Evolutionary conservation across 129 eudicot genomes (phyloP).

Genomic region (Gnaphalium uliginosum): DNA sequence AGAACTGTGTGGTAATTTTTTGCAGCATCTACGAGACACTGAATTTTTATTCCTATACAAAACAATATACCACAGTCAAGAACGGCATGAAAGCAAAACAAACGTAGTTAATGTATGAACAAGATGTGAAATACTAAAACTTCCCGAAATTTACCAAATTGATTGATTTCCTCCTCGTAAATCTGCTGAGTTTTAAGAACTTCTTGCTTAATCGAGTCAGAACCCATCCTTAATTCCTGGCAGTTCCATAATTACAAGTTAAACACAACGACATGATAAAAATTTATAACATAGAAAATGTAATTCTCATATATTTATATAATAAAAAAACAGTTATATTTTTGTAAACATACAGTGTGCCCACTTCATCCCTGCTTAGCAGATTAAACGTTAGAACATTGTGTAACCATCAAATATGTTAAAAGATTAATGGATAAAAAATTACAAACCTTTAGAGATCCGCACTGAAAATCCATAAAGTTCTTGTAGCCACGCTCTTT

Average conservation of each 20-base stretch:
- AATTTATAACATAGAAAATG: background rate
- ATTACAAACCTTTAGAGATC: slow-evolving; percentile 58
- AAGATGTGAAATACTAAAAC: background rate
- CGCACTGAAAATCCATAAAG: slow-evolving; percentile 60
- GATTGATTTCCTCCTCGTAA: slow-evolving; percentile 56
- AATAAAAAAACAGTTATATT: no score
- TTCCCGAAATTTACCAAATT: slow-evolving; percentile 47
- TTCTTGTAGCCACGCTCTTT: slow-evolving; percentile 62
- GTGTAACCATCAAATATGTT: background rate
- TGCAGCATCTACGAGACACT: slow-evolving; percentile 74
- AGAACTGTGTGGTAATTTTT: slow-evolving; percentile 70
- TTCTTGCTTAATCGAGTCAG: slow-evolving; percentile 65
- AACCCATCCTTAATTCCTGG: slow-evolving; percentile 57
- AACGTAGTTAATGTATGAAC: background rate
- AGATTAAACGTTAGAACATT: background rate
- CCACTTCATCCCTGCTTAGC: background rate
- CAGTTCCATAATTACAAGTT: background rate
- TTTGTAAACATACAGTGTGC: background rate
- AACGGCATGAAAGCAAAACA: background rate
- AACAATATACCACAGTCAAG: background rate
- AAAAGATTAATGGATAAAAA: background rate
- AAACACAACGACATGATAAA: background rate
- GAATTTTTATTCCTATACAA: slow-evolving; percentile 54
- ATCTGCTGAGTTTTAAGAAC: slow-evolving; percentile 46
- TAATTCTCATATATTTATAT: background rate